Base-by-base conservation (phyloP, 169 alveolate species). In the Cryptosporidium sp. region DNA sequence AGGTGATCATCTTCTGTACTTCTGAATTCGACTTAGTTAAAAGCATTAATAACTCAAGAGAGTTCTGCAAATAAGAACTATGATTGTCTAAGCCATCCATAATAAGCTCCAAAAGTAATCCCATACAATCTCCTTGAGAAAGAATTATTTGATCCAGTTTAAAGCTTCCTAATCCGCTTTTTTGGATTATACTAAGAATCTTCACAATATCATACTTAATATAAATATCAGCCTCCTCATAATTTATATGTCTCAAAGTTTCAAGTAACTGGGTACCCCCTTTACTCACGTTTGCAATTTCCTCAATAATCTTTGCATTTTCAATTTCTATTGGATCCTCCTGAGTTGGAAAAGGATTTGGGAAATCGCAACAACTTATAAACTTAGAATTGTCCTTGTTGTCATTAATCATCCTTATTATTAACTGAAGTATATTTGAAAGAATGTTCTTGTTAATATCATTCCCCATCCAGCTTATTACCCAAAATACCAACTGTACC, bases 1-100 rank as follows among this genome's bases (percentile, higher is more conserved):
- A 80, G 3, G 89, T 80, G 18, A 80, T 65, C 23, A 80, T 80
- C 26, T 80, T 80, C 33, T 80, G 89, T 3, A 80, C 23, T n/a
- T 80, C 89, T 0, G 84, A 70, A 59, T 43, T 37, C 3, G 69
- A 37, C 33, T 45, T 62, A 12, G 89, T 80, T 16, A 80, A 33
- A 29, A 65, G 37, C 75, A 80, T 65, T 21, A 65, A 26, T 59
- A 80, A 21, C 14, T 80, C 89, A 59, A 80, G 51, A 10, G 89
- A 37, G 31, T 37, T 80, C 31, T 43, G 75, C n/a, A 80, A 45
- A 26, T 62, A 80, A 31, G 59, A 80, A n/a, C 80, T 65, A 41
- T 62, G 74, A 62, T 59, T 37, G 26, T 61, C 43, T 5, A 80
- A 48, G 6, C 89, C 89, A 41, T 80, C 75, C 50, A 18, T 29